A percentile compares a stretch with the other conserved stretches of the same genome.
These are phyloP conservation scores for Straminergon stramineum DNA, from an alignment of 225 moss, liverwort and hornwort genomes.

Conservation along the genomic window DNA sequence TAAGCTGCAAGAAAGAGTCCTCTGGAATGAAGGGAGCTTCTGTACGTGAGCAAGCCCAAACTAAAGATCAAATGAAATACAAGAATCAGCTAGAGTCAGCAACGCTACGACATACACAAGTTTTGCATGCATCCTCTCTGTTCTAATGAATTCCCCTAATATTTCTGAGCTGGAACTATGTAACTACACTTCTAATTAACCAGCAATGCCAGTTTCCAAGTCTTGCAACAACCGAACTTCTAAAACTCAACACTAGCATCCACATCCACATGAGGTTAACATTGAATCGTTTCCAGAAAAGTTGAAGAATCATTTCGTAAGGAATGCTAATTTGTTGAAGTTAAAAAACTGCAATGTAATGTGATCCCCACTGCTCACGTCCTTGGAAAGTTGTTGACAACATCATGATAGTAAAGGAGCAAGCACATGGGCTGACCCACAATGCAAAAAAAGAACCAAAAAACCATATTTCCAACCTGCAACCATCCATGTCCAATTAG, in stretches of 20 bases:
- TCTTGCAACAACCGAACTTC: background rate
- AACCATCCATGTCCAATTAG: background rate
- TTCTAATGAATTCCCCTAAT: background rate
- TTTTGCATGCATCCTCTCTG: background rate
- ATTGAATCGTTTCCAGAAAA: background rate
- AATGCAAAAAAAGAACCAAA: conserved; percentile 99
- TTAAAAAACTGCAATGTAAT: background rate
- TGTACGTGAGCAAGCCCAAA: conserved; percentile 5
- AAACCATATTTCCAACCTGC: conserved; percentile 98
- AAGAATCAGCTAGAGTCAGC: background rate
- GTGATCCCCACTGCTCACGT: background rate
- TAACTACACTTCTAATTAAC: background rate
- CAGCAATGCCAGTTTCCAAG: background rate
- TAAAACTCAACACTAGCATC: background rate
- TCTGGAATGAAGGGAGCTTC: background rate
- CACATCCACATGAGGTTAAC: background rate
- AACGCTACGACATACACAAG: background rate
- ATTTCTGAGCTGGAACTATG: background rate
- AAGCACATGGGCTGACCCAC: conserved; percentile 98
- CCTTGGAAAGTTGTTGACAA: conserved; percentile 46
- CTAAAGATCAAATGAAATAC: background rate
- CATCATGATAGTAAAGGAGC: conserved; percentile 94
- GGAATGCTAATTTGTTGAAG: background rate
- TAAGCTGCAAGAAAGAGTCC: background rate
- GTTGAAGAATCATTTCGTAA: background rate